These are phyloP conservation scores for Kwoniella bestiolae DNA, from an alignment of 768 basidiomycete genomes.

Conservation along the genomic window DNA sequence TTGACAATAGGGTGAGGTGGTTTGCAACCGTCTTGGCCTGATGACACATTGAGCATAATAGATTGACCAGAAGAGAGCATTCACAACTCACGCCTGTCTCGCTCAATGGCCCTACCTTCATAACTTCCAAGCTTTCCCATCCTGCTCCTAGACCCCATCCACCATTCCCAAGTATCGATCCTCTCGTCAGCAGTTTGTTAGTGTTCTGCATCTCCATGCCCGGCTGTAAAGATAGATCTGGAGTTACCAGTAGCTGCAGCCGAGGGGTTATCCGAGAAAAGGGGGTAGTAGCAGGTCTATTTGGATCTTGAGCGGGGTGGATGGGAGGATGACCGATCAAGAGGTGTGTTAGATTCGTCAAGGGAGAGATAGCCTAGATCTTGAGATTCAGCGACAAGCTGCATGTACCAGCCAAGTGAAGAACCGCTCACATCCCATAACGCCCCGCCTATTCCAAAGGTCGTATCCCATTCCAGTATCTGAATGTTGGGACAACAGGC, in stretches of 20 bases:
- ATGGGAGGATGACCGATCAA: neutral
- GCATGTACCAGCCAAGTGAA: neutral
- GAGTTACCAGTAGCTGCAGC: neutral
- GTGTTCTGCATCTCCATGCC: neutral
- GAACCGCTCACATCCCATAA: conserved; percentile 19
- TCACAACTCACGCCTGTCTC: conserved; percentile 18
- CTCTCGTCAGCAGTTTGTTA: neutral
- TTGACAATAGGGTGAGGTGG: conserved; percentile 15
- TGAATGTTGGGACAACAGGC: neutral
- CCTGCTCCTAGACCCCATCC: conserved; percentile 18
- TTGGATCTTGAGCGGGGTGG: conserved; percentile 5
- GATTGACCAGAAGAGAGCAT: neutral
- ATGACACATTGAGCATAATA: neutral
- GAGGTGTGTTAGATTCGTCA: neutral
- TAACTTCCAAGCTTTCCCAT: conserved; percentile 19
- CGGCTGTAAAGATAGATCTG: neutral
- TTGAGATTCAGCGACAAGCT: neutral
- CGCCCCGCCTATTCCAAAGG: conserved; percentile 5
- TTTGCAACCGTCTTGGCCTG: conserved; percentile 24
- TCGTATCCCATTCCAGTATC: conserved; percentile 9
- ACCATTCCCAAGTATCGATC: conserved; percentile 5
- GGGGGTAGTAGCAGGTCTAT: neutral
- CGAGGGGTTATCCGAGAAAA: conserved; percentile 11
- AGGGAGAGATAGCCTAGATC: conserved; percentile 4
- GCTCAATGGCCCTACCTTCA: conserved; percentile 17